Evolutionary conservation across 176 grass and related monocot species (phyloP), one percentile per base, ranked within the genome.

Genomic region (Echinochloa phyllopogon): DNA sequence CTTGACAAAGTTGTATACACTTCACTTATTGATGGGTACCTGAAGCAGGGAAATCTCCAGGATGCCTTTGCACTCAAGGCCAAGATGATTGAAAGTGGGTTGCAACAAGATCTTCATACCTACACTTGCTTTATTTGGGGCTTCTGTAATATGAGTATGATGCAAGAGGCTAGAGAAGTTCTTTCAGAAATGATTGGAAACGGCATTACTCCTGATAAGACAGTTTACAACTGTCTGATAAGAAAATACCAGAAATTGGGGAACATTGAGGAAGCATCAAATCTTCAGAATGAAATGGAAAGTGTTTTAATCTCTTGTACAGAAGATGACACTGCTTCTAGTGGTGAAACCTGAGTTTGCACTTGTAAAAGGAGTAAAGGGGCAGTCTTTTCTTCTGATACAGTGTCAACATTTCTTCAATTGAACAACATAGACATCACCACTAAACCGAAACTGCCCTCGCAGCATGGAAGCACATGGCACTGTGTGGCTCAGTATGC

Each of bases 51-150:
- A 71, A 90, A 88, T 71, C 84, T 95, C 74, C 63, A 94, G 38
- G 83, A 94, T 82, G 96, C 93, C 65, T 92, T 95, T 74, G 76
- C 41, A 43, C 37, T 95, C 56, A 98, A 93, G 81, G 69, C 83
- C 43, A 86, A 87, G 87, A 98, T 98, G 96, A 81, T 90, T 2
- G 86, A 95, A 37, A 95, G 76, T 73, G 93, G 96, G 65, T 84
- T 98, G 78, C 72, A 90, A 78, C 92, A 94, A 76, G 96, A 98
- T 92, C 85, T 98, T 45, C 77, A 83, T 87, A 82, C 86, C 51
- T 98, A 92, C 68, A 98, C 96, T 79, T 98, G 81, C 87, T 85
- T 95, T 88, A 83, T 98, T 76, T 94, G 80, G 80, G 91, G 93
- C 6, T 98, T 91, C 64, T 98, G 96, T 90, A 90, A 93, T 83